Evolutionary conservation across 2,329 filamentous ascomycete species (phyloP).

Genomic region (Pleomassaria siparia): DNA sequence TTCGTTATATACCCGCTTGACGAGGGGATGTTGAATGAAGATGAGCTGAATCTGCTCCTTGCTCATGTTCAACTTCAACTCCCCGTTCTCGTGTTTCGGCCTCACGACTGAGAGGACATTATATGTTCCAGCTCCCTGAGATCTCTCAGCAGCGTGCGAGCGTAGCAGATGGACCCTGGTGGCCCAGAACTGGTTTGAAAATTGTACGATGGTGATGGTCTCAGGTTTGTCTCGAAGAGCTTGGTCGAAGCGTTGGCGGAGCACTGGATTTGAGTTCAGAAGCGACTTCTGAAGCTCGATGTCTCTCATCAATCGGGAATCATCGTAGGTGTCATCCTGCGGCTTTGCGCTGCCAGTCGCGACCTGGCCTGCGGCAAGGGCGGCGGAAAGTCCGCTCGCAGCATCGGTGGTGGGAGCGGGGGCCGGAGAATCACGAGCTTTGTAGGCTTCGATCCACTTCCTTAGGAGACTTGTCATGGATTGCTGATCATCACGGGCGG

Average conservation of each 20-base stretch:
- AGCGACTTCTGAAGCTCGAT: slow-evolving; percentile 84
- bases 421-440: slow-evolving; percentile 49
- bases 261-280: slow-evolving; percentile 72
- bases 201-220: slow-evolving; percentile 75
- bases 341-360: slow-evolving; percentile 48
- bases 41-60: slow-evolving; percentile 92
- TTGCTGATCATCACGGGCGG: slow-evolving; percentile 82
- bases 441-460: slow-evolving; percentile 70
- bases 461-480: slow-evolving; percentile 81
- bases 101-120: slow-evolving; percentile 93
- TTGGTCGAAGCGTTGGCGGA: slow-evolving; percentile 86
- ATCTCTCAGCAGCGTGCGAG: slow-evolving; percentile 84
- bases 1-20: slow-evolving; percentile 89
- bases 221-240: slow-evolving; percentile 81
- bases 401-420: slow-evolving; percentile 37
- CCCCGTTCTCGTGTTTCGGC: slow-evolving; percentile 69
- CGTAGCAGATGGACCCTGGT: slow-evolving; percentile 82
- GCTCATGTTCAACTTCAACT: slow-evolving; percentile 76
- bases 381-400: slow-evolving; percentile 56
- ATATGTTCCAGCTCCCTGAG: slow-evolving; percentile 85
- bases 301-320: slow-evolving; percentile 74
- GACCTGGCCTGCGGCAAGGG: slow-evolving; percentile 78
- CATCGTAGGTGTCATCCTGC: slow-evolving; percentile 73
- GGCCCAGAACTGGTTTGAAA: slow-evolving; percentile 94
- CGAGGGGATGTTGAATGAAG: slow-evolving; percentile 87